Evolutionary conservation across 169 alveolate species (phyloP), one percentile per base, ranked within the genome.

Genomic region (Plasmodium cynomolgi): DNA sequence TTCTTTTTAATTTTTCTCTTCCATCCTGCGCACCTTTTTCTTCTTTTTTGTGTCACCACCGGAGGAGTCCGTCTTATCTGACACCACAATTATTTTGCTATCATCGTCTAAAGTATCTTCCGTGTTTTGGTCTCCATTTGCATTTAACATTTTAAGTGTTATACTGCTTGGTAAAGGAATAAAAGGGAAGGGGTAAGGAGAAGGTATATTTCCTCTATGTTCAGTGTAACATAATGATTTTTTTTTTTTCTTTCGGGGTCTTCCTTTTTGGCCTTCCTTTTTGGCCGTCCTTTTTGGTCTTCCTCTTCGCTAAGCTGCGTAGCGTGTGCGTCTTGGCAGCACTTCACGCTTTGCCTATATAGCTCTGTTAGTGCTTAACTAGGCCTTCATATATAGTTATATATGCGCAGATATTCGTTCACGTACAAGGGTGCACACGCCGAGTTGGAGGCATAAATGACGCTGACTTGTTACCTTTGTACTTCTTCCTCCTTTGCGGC

Each of bases 31-130:
- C 31, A 86, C 93, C 93, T 86, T 75, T 23, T 68, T 86, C 37
- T 86, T 79, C 54, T 80, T 84, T 20, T 58, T 80, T 34, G 74
- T 77, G 34, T 56, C 75, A 9, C 75, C 39, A 54, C 72, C 47
- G 44, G 93, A 85, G 44, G 93, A 85, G 17, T 86, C 88, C 29
- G 50, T 39, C 44, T 62, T 39, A 23, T 86, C 93, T 37, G 88
- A 26, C 20, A 86, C 68, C 71, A 23, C 81, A 23, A 31, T 84
- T 73, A 84, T 74, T 73, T 84, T 84, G 72, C 93, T 84, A 73
- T 86, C 93, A 23, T 86, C 56, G 47, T 50, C 90, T 37, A 80
- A 31, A 20, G 31, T 62, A 34, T 56, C 68, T 34, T 72, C 39
- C 31, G 37, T 47, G 7, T 4, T 26, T 6, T 86, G 33, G 5